phyloP scores from a whole-genome alignment of 2,329 filamentous ascomycete species.

The Tolypocladium paradoxum region DNA sequence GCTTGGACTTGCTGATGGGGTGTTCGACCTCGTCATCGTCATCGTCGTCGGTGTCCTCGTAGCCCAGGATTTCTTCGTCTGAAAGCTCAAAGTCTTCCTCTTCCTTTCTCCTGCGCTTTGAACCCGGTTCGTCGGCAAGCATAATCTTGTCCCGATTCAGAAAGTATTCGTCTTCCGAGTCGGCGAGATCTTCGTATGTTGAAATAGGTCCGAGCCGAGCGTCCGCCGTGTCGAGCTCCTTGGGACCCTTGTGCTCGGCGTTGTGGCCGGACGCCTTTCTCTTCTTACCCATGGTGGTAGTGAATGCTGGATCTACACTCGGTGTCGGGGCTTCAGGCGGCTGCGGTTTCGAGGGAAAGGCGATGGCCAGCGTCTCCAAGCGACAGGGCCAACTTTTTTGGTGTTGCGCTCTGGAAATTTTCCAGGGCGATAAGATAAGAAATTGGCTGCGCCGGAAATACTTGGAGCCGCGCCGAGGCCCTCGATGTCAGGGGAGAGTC shows the following conservation, averaged over 20 bases:
- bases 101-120: slow-evolving; percentile 65
- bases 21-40: not conserved
- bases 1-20: slow-evolving; percentile 3
- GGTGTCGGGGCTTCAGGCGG: not conserved
- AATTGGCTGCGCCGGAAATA: not conserved
- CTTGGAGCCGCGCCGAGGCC: not conserved
- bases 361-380: not conserved
- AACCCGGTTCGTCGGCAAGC: slow-evolving; percentile 68
- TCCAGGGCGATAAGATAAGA: slow-evolving; percentile 12
- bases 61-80: slow-evolving; percentile 50
- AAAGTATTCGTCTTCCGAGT: slow-evolving; percentile 92
- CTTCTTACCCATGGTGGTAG: slow-evolving; percentile 46
- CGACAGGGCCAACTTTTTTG: not conserved
- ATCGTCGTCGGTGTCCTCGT: slow-evolving; percentile 30
- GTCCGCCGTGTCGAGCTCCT: slow-evolving; percentile 44
- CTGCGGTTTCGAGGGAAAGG: not conserved
- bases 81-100: slow-evolving; percentile 58
- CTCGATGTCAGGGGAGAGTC: not conserved
- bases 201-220: slow-evolving; percentile 50
- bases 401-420: slow-evolving; percentile 6
- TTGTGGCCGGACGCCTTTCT: slow-evolving; percentile 55
- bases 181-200: slow-evolving; percentile 74
- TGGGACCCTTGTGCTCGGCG: slow-evolving; percentile 36
- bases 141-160: slow-evolving; percentile 76
- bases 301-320: not conserved